Evolutionary conservation across 352 stramenopile species (phyloP), one percentile per base, ranked within the genome.

Genomic region (Pythium sukuiense): DNA sequence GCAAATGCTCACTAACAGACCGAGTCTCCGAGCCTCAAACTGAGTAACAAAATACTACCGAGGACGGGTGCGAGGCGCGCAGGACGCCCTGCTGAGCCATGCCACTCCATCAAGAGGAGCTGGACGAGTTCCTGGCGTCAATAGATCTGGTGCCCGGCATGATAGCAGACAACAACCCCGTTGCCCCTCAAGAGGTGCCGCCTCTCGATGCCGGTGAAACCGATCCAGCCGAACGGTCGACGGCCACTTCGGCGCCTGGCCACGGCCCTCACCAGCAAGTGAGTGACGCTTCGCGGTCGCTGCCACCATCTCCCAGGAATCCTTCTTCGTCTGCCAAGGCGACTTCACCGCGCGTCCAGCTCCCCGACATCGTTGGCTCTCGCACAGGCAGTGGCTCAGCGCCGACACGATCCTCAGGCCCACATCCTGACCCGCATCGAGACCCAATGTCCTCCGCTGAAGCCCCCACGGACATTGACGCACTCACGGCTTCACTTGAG

Each of bases 91-190:
- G 11, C 18, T n/a, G 33, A 18, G 41, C 8, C 35, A 61, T 53
- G 55, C 0, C 65, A 11, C 6, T 56, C 13, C 52, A 62, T 8
- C 27, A 57, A 29, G 32, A n/a, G 14, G 65, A 72, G 27, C 48
- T 72, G n/a, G 59, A 72, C 24, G 59, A 72, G 27, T 39, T 72
- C 6, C 43, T 72, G 11, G 65, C 65, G 18, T 72, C 65, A 5
- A 67, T 72, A 32, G 65, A 48, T 12, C 41, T 2, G 41, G 14
- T 48, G 41, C 41, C 41, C 2, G 41, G 41, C 16, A 48, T 48
- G 41, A 14, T 48, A 7, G 41, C 14, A 48, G 41, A 26, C 6
- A 24, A 11, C 41, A 14, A 24, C 6, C 18, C 18, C 16, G 27
- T 43, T 39, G 18, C 4, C 20, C 13, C 55, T 35, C 41, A 46